Base-by-base conservation (phyloP, 495 filamentous ascomycete genomes). In the Pyrenula massariospora region DNA sequence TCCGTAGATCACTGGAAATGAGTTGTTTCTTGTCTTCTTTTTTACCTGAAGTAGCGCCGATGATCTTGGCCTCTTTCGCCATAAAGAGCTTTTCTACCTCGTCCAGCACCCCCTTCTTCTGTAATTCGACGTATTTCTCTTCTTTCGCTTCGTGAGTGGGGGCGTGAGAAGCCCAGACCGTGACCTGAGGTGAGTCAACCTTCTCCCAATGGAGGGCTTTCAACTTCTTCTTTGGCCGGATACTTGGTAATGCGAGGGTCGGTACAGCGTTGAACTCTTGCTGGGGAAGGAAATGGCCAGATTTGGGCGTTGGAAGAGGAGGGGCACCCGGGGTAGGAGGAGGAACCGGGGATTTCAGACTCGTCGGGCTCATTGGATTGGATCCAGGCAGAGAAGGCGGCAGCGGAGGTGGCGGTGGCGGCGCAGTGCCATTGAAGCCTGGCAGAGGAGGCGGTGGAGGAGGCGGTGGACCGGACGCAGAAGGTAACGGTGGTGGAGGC, bases 171-270 rank as follows among this genome's bases (percentile, higher is more conserved):
- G 93, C 93, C 94, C 94, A 98, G 58, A 97, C 89, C 31, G 93
- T 97, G 42, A 92, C 89, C 66, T 95, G 85, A 15, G 90, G 88
- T 54, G 89, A 78, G 69, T 98, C 93, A 42, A 98, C 87, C 72
- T 98, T 98, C 66, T 98, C 93, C 93, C 93, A 98, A 74, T 98
- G 93, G 59, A 98, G 80, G 36, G 93, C 91, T 81, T 98, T 98
- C 64, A 98, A 87, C 72, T 97, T 98, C 84, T 94, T 96, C 79
- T 96, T 97, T 25, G 94, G 91, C 61, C 92, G 77, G 23, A 88
- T 88, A 60, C 88, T 86, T 24, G 89, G 81, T 64, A 89, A 74
- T 48, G 78, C 73, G 50, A 83, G 72, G 12, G 71, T 72, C 22
- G 76, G 66, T 24, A 66, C 65, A 54, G 71, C 63, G 24, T 67